Conservation (phyloP, 139 green algal genomes). For the Chlamydomonas schloesseri region DNA sequence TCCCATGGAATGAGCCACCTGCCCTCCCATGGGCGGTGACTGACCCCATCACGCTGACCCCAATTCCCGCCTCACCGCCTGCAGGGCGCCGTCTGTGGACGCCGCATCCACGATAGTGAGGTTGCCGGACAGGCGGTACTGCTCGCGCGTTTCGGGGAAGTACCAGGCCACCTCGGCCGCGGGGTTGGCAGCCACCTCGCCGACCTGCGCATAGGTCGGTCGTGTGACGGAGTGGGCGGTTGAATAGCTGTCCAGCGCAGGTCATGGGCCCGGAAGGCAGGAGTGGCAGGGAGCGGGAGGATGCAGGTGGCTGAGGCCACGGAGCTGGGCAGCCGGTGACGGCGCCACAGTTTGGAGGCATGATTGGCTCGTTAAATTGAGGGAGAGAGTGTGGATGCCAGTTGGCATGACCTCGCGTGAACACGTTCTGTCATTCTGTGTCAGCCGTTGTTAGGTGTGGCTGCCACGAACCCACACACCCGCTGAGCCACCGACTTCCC, state of each 20-base stretch:
- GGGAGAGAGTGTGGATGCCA: too few relatives aligned
- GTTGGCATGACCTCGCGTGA: neutral
- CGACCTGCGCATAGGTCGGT: constrained; percentile 24
- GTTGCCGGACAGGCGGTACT: constrained; percentile 75
- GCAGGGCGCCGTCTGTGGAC: constrained; percentile 46
- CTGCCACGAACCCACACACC: neutral
- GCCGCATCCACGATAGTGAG: constrained; percentile 63
- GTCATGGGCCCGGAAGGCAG: too few relatives aligned
- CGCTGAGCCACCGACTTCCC: too few relatives aligned
- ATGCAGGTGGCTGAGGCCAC: too few relatives aligned
- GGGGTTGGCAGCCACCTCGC: constrained; percentile 63
- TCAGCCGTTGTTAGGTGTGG: too few relatives aligned
- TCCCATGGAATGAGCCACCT: too few relatives aligned
- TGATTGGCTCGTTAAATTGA: too few relatives aligned
- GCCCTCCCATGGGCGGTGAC: too few relatives aligned
- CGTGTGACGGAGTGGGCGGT: constrained; percentile 47
- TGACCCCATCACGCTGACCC: neutral
- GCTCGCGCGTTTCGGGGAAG: constrained; percentile 74
- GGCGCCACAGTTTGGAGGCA: too few relatives aligned
- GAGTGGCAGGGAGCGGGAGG: neutral
- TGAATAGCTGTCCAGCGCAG: neutral
- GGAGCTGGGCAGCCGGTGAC: too few relatives aligned
- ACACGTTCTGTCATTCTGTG: too few relatives aligned
- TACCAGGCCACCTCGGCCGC: constrained; percentile 85
- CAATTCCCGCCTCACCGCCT: constrained; percentile 35